Evolutionary conservation across 2,329 filamentous ascomycete species (phyloP).

Genomic region (Ilyonectria mors-panacis): DNA sequence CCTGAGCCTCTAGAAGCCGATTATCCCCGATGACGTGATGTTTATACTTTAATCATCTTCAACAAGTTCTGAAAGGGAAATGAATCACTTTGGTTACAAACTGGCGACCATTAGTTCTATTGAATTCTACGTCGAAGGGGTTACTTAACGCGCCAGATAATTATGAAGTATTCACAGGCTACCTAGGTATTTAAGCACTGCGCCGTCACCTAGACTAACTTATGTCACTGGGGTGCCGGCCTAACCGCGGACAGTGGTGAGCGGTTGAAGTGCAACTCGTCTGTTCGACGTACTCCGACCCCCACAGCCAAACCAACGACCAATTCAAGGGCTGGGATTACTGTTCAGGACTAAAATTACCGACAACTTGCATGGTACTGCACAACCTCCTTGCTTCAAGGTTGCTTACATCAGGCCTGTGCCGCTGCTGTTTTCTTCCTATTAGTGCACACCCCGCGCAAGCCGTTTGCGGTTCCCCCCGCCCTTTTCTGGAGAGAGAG

Average conservation of each 20-base stretch:
- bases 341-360: not conserved
- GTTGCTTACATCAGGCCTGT: not conserved
- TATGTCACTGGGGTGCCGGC: not conserved
- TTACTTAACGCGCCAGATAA: too few species aligned
- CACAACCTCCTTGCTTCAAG: not conserved
- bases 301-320: not conserved
- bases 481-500: too few species aligned
- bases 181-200: too few species aligned
- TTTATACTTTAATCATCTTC: not conserved
- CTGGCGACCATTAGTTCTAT: too few species aligned
- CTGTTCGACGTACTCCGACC: not conserved
- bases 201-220: not conserved
- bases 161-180: too few species aligned
- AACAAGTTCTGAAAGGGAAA: not conserved
- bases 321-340: conserved; percentile 21
- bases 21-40: not conserved
- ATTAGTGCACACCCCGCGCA: not conserved
- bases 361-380: not conserved
- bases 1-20: not conserved
- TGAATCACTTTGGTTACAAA: too few species aligned
- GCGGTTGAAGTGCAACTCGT: not conserved
- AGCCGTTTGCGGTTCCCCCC: not conserved
- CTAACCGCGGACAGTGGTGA: not conserved
- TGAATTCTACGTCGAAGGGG: too few species aligned
- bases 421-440: not conserved